phyloP scores from a whole-genome alignment of 495 filamentous ascomycete genomes.

The Penicillium herquei region DNA sequence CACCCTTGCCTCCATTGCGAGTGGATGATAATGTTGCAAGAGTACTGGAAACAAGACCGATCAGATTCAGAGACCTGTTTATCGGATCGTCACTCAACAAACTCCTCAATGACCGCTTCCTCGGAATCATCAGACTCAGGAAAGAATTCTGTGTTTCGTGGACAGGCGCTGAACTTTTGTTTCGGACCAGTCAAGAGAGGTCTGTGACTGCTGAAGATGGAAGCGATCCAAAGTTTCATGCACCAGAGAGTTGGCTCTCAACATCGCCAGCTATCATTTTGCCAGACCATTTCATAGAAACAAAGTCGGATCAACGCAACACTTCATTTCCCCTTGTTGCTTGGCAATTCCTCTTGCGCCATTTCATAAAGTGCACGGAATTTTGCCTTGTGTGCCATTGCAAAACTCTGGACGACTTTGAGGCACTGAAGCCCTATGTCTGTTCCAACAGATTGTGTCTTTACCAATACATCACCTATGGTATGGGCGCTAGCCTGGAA shows the following conservation, averaged over 20 bases:
- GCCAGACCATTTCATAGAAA: constrained; percentile 51
- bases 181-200: constrained; percentile 44
- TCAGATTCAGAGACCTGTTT: constrained; percentile 49
- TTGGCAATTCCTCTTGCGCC: constrained; percentile 77
- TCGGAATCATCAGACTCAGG: constrained; percentile 62
- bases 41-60: too few relatives aligned
- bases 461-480: constrained; percentile 88
- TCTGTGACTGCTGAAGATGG: constrained; percentile 4
- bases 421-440: constrained; percentile 90
- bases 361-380: constrained; percentile 79
- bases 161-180: constrained; percentile 67
- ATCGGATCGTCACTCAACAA: constrained; percentile 71
- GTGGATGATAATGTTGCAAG: constrained; percentile 21
- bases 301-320: constrained; percentile 2
- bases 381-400: constrained; percentile 88
- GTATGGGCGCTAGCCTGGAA: constrained; percentile 82
- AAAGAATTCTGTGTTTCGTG: constrained; percentile 54
- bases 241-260: constrained; percentile 26
- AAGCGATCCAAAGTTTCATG: constrained; percentile 8
- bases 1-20: constrained; percentile 3
- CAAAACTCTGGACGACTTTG: constrained; percentile 66
- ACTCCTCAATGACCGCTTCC: constrained; percentile 67
- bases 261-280: constrained; percentile 33
- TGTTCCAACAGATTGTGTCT: constrained; percentile 79
- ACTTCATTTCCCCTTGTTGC: constrained; percentile 68